Evolutionary conservation across 768 basidiomycete genomes (phyloP).

Genomic region (Suillus subalutaceus): DNA sequence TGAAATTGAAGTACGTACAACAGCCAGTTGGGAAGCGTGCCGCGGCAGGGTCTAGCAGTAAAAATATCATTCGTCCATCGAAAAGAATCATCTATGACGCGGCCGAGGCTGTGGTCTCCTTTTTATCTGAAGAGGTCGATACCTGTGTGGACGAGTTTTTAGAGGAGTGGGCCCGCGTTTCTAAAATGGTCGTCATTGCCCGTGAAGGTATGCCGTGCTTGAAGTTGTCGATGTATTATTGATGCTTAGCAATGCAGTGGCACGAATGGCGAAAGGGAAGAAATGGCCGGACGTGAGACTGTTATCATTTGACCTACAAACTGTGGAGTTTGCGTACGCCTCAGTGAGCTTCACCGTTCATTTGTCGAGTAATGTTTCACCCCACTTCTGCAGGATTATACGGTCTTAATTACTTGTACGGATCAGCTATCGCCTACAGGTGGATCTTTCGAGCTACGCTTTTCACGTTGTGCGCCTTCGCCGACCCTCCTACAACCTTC

Average conservation of each 20-base stretch:
- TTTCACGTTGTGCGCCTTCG: slow-evolving; percentile 50
- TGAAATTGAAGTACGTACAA: slow-evolving; percentile 89
- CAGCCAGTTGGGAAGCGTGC: slow-evolving; percentile 77
- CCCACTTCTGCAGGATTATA: slow-evolving; percentile 56
- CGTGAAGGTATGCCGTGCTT: slow-evolving; percentile 65
- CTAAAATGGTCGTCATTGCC: slow-evolving; percentile 93
- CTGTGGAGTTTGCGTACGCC: slow-evolving; percentile 87
- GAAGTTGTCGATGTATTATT: background rate
- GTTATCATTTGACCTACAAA: slow-evolving; percentile 88
- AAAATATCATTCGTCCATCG: slow-evolving; percentile 74
- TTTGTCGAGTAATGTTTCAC: background rate
- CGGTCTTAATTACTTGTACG: slow-evolving; percentile 76
- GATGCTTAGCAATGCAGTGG: slow-evolving; percentile 50
- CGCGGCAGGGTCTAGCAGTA: slow-evolving; percentile 50
- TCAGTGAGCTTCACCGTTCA: slow-evolving; percentile 39
- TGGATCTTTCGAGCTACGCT: slow-evolving; percentile 73
- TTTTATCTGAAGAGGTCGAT: slow-evolving; percentile 84
- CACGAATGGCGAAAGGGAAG: slow-evolving; percentile 76
- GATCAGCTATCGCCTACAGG: slow-evolving; percentile 72
- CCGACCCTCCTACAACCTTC: slow-evolving; percentile 15
- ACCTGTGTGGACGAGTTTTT: slow-evolving; percentile 89
- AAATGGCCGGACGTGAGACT: slow-evolving; percentile 78
- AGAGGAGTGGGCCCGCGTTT: slow-evolving; percentile 91
- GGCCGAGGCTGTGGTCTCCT: slow-evolving; percentile 84
- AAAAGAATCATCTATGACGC: slow-evolving; percentile 91